Percentiles rank a stretch among this genome's conserved stretches.
Evolutionary conservation across 2,329 filamentous ascomycete species (phyloP).

Genomic region (Pseudocercospora macadamiae): DNA sequence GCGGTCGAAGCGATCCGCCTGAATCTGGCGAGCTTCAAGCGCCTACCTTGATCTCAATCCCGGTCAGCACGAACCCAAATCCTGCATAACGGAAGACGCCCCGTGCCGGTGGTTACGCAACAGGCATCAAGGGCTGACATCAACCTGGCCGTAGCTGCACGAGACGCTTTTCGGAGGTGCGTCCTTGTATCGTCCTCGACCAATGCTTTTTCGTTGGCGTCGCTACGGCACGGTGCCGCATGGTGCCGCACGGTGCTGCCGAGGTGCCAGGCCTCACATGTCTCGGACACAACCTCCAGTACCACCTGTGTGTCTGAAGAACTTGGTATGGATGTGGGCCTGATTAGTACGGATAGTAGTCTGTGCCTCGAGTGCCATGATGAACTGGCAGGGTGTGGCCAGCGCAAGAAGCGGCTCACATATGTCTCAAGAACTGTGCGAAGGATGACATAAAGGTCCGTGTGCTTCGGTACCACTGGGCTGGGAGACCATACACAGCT

Average conservation of each 20-base stretch:
- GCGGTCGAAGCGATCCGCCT: slow-evolving; percentile 12
- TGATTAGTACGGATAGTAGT: no score
- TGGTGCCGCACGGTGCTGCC: slow-evolving; percentile 4
- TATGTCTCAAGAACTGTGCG: background rate
- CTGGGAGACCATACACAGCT: background rate
- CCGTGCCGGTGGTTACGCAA: slow-evolving; percentile 11
- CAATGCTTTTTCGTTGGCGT: slow-evolving; percentile 1
- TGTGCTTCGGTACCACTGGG: background rate
- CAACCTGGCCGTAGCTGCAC: slow-evolving; percentile 1
- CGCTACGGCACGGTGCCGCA: slow-evolving; percentile 2
- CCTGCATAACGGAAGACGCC: slow-evolving; percentile 3
- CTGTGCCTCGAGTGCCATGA: no score
- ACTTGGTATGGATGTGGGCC: background rate
- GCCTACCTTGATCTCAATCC: slow-evolving; percentile 11
- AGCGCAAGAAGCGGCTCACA: background rate
- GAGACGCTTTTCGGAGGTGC: slow-evolving; percentile 2
- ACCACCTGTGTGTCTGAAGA: background rate
- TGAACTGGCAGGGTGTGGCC: background rate
- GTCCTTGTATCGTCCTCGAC: background rate
- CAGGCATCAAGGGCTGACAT: background rate
- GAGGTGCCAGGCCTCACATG: background rate
- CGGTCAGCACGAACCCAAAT: slow-evolving; percentile 4
- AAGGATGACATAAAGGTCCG: background rate
- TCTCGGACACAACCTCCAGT: background rate
- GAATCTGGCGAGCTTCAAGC: slow-evolving; percentile 10